Conservation (phyloP, 805 yeast genomes). For the Maudiozyma saulgeensis region DNA sequence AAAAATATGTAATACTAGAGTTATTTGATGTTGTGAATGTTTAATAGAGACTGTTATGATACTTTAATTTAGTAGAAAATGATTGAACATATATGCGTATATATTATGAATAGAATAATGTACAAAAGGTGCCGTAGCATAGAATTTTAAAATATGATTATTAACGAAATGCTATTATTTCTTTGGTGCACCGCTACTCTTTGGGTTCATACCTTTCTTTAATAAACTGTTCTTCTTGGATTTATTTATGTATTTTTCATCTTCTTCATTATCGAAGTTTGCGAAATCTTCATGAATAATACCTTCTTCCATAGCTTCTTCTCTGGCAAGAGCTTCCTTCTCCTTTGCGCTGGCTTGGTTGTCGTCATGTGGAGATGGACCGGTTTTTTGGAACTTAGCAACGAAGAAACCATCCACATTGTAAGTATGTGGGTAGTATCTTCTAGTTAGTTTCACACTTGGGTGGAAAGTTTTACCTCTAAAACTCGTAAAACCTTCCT, state of each 20-base stretch:
- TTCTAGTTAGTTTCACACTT: slow-evolving; percentile 68
- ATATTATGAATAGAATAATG: neutral
- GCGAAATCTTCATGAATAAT: slow-evolving; percentile 83
- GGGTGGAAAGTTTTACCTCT: slow-evolving; percentile 88
- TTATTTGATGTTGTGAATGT: neutral
- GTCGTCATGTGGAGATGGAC: slow-evolving; percentile 74
- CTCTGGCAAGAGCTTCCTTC: slow-evolving; percentile 72
- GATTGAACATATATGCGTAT: neutral
- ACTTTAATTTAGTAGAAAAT: neutral
- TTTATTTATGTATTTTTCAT: slow-evolving; percentile 59
- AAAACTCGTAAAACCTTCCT: slow-evolving; percentile 87
- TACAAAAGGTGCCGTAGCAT: neutral
- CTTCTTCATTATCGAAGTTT: slow-evolving; percentile 66
- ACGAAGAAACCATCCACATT: slow-evolving; percentile 98
- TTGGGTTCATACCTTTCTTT: slow-evolving; percentile 68
- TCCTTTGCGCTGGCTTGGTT: slow-evolving; percentile 83
- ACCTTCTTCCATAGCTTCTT: slow-evolving; percentile 73
- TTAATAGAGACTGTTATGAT: neutral
- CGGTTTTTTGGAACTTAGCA: slow-evolving; percentile 89
- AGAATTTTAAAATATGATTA: neutral
- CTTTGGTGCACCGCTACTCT: neutral
- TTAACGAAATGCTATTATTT: neutral
- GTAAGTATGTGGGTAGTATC: slow-evolving; percentile 97
- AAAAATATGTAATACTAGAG: neutral
- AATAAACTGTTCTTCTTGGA: slow-evolving; percentile 55